Evolutionary conservation across 2,329 filamentous ascomycete genomes (phyloP), one percentile per base, ranked within the genome.

Genomic region (Colletotrichum lindemuthianum): DNA sequence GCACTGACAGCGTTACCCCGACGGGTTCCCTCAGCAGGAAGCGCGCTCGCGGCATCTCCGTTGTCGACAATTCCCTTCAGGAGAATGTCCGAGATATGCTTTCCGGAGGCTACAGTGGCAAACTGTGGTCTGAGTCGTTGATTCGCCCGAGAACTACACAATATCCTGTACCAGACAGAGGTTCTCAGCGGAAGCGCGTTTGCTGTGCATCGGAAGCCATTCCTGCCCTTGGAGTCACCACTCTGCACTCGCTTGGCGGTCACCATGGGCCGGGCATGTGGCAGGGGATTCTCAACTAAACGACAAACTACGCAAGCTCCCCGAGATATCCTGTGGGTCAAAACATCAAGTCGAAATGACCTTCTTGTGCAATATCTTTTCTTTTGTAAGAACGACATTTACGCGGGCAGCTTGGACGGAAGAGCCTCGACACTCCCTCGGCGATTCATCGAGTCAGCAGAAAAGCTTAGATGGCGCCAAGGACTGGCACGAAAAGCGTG

Each of bases 11-110:
- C 68, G 71, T 81, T 58, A 76, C 74, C 13, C 72, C 77, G 53
- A 75, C 72, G 34, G 81, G 82, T 32, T 77, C 78, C 13, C 33
- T 55, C 10, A 65, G 65, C 15, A 65, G 67, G 63, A 91, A 91
- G 80, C 85, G 89, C 69, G 86, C 84, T 71, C 82, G 88, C 54
- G 82, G 87, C 12, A 70, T 78, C 8, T 90, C 87, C 12, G 81
- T 85, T 59, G 34, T 63, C 6, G 88, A 91, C 63, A 78, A 82
- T 61, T 77, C 80, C n/a, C 79, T 89, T 8, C 89, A 91, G 71
- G 87, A 90, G 65, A 89, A 90, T 63, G 89, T 92, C 10, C 87
- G 89, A 58, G 84, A 88, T 56, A 81, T 91, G 69, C 78, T 92
- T 34, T 77, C 77, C 48, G 77, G 73, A 55, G 75, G 78, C 68